These are phyloP conservation scores for Fraxinus floribunda DNA, from an alignment of 305 asterid genomes.

Conservation along the genomic window DNA sequence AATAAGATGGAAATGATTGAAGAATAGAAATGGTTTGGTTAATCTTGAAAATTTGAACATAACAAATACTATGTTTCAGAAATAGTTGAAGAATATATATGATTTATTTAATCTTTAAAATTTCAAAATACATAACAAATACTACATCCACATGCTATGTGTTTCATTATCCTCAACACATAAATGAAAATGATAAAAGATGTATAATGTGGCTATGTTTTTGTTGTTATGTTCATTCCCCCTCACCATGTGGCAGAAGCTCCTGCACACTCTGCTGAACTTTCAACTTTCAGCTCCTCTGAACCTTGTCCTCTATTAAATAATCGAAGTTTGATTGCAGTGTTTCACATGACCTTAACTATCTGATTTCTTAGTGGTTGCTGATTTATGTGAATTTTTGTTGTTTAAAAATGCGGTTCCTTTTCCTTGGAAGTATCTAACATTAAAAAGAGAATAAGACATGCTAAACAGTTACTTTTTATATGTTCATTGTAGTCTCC, in stretches of 20 bases:
- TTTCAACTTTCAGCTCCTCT: conserved; percentile 3
- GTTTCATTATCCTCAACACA: background rate
- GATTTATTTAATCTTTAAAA: background rate
- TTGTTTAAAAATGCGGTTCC: background rate
- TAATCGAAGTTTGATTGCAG: background rate
- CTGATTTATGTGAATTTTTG: background rate
- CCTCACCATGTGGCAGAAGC: background rate
- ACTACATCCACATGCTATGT: too few relatives aligned
- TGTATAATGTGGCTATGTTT: background rate
- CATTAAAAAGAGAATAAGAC: background rate
- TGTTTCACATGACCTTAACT: background rate
- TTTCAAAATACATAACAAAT: background rate
- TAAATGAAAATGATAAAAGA: conserved; percentile 1
- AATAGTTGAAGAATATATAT: background rate
- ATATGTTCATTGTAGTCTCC: background rate
- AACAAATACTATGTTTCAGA: background rate
- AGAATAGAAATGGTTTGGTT: background rate
- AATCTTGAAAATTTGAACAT: background rate
- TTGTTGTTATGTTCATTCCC: conserved; percentile 1
- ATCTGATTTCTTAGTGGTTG: background rate
- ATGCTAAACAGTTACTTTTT: background rate
- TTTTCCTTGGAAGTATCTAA: background rate
- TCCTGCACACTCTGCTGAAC: background rate
- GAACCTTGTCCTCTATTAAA: background rate
- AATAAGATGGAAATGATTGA: background rate